Base-by-base conservation (phyloP, 345 rosid species). In the Camelina neglecta region DNA sequence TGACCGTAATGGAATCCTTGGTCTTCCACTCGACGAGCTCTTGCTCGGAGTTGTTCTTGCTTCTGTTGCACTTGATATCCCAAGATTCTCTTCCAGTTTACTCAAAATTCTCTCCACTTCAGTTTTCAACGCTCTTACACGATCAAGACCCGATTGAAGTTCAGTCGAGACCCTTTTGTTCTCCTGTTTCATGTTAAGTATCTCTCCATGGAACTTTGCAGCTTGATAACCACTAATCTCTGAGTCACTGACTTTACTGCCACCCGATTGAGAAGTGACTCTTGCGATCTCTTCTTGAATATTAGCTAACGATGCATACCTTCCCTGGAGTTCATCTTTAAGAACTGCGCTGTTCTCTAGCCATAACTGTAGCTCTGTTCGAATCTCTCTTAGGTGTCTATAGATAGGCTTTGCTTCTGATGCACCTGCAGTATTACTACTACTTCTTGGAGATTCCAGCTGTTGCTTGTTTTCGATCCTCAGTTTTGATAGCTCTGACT, bases 141-240 rank as follows among this genome's bases (percentile, higher is more conserved):
- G 79, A 9, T 81, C 84, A 48, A 82, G 80, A 23, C 99, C 96
- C 0, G 83, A 72, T n/a, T 84, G 81, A 70, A 92, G 60, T 62
- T 95, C 91, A 2, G 75, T 69, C 0, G 86, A 80, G 20, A 95
- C 85, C 86, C 87, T 95, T 60, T 67, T 81, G 86, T 77, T 89
- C 75, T 92, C 99, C 67, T 89, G 97, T 73, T 91, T 88, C 98
- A 95, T 92, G 90, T 89, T 90, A 26, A 86, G 78, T 76, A 90
- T 69, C 81, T 95, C 97, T 8, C 97, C 97, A 56, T 87, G 96
- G 67, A 89, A 88, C 85, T 87, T 87, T 6, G 96, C 96, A 1
- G 91, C 94, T 75, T 93, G 90, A 66, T 82, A 87, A 55, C 71
- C 83, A 39, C 79, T 84, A 9, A 89, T 76, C 73, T 83, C 86